Evolutionary conservation across 2,329 filamentous ascomycete species (phyloP), one percentile per base, ranked within the genome.

Genomic region (Neopestalotiopsis sp.): DNA sequence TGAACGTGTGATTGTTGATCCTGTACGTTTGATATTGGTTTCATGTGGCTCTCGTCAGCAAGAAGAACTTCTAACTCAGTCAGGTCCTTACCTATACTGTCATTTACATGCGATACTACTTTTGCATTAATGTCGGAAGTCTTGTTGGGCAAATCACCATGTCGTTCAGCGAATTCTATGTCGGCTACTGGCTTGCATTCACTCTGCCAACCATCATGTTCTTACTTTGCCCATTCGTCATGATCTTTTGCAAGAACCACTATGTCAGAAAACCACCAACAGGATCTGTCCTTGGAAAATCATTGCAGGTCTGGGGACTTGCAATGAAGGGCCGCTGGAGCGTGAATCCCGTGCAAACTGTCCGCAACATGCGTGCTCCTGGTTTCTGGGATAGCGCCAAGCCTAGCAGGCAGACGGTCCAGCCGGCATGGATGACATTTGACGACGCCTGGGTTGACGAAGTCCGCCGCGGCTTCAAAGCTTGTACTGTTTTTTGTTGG

Each of bases 381-480:
- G 75, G 72, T 4, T 89, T 92, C 81, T 94, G 91, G 89, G 89
- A 93, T 32, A 76, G 83, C 4, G 89, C 89, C 69, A 93, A 92
- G 81, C 92, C 92, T 3, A 92, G 89, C 76, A 82, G 84, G 45
- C 84, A 93, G 5, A 81, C 85, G 49, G 79, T 78, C 1, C 77
- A 84, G 71, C 92, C 92, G 0, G 56, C 67, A 0, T 95, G 92
- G 92, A 94, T 95, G 91, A 92, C 90, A 0, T 94, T 94, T 73
- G 92, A 95, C 71, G 93, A 95, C 73, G 88, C 89, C 66, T 95
- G 92, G 92, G 92, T 95, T 42, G 92, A 94, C 76, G 91, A 95
- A 77, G 89, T 94, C 63, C 85, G 85, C 66, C 90, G 92, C 80
- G 92, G 91, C 70, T 83, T 92, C 68, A 84, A 87, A 74, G 91